phyloP scores from a whole-genome alignment of 2,329 filamentous ascomycete species.

The Cladosporium cucumerinum region DNA sequence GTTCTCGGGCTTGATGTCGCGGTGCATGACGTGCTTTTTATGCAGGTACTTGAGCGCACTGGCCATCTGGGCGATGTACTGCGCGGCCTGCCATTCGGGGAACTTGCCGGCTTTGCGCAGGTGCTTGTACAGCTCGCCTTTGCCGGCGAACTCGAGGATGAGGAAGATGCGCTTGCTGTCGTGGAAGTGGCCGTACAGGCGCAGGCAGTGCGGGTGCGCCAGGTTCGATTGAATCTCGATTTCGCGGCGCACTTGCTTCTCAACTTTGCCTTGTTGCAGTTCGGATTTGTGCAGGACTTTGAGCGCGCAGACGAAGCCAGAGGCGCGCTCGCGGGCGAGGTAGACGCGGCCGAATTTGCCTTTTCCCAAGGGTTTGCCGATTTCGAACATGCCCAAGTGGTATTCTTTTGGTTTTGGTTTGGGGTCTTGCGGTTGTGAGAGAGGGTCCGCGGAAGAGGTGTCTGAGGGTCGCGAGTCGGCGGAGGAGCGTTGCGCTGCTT shows the following conservation, averaged over 20 bases:
- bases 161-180: slow-evolving; percentile 84
- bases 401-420: slow-evolving; percentile 55
- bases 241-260: slow-evolving; percentile 83
- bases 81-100: slow-evolving; percentile 79
- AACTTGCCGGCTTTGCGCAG: slow-evolving; percentile 74
- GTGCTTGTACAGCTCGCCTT: slow-evolving; percentile 86
- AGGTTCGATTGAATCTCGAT: slow-evolving; percentile 89
- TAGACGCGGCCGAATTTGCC: slow-evolving; percentile 87
- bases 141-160: slow-evolving; percentile 81
- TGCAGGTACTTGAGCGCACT: slow-evolving; percentile 85
- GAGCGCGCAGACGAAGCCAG: slow-evolving; percentile 78
- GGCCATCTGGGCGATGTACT: slow-evolving; percentile 90
- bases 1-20: slow-evolving; percentile 97
- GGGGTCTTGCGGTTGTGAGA: slow-evolving; percentile 34
- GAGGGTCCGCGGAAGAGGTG: slow-evolving; percentile 35
- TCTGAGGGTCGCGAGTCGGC: slow-evolving; percentile 33
- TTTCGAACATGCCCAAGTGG: slow-evolving; percentile 92
- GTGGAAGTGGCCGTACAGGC: slow-evolving; percentile 84
- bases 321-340: slow-evolving; percentile 73
- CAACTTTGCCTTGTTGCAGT: slow-evolving; percentile 73
- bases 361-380: slow-evolving; percentile 79
- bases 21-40: slow-evolving; percentile 95
- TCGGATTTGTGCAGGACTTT: slow-evolving; percentile 86
- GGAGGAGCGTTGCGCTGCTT: slow-evolving; percentile 50
- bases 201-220: slow-evolving; percentile 78